These are phyloP conservation scores for Psidium guajava DNA, from an alignment of 345 rosid species.

Conservation along the genomic window DNA sequence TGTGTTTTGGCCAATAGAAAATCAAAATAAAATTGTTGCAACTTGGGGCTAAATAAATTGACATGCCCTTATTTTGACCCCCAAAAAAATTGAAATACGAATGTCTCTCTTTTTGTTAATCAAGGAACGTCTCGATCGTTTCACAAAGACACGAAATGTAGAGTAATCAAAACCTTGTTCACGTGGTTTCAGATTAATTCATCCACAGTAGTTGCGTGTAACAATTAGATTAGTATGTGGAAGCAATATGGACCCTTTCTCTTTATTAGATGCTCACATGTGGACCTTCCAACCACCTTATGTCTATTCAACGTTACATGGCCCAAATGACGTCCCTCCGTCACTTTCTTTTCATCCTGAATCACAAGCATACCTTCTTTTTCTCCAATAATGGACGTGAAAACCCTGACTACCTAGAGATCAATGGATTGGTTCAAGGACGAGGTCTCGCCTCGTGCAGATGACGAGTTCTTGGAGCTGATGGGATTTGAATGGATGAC, in stretches of 20 bases:
- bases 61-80: neutral
- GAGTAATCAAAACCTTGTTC: neutral
- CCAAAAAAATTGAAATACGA: neutral
- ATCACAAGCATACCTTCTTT: neutral
- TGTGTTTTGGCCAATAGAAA: neutral
- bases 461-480: neutral
- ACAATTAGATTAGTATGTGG: neutral
- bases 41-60: neutral
- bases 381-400: neutral
- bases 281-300: neutral
- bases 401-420: neutral
- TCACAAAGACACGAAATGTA: neutral
- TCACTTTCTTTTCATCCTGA: neutral
- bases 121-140: neutral
- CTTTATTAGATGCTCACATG: neutral
- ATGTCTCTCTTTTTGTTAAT: neutral
- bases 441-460: neutral
- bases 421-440: neutral
- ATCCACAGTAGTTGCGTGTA: neutral
- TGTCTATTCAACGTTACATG: neutral
- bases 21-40: neutral
- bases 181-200: neutral
- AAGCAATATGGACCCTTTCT: neutral
- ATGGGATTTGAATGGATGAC: neutral
- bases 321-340: neutral